phyloP scores from a whole-genome alignment of 306 rosid species.

The Leucaena leucocephala region DNA sequence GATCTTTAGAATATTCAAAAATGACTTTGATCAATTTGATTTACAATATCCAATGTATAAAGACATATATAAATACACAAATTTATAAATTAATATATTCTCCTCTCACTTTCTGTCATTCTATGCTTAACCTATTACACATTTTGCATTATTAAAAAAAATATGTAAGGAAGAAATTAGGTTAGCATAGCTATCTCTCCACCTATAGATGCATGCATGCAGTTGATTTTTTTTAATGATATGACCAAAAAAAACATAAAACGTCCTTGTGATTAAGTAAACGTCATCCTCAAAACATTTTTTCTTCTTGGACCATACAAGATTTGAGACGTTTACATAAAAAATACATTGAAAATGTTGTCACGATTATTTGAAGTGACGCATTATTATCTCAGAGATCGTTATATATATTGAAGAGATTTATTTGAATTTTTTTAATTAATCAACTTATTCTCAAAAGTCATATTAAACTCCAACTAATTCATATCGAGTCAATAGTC shows the following conservation, averaged over 20 bases:
- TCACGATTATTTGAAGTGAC: not conserved
- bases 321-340: not conserved
- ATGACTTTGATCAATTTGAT: not conserved
- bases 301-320: not conserved
- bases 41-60: too few species aligned
- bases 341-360: not conserved
- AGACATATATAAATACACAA: too few species aligned
- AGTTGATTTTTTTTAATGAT: too few species aligned
- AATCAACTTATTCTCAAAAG: too few species aligned
- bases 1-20: too few species aligned
- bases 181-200: not conserved
- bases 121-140: not conserved
- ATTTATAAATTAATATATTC: too few species aligned
- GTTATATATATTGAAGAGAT: too few species aligned
- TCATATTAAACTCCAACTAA: too few species aligned
- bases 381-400: too few species aligned
- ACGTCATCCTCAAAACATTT: not conserved
- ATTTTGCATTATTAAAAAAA: too few species aligned
- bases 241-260: not conserved
- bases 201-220: not conserved
- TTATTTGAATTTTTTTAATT: too few species aligned
- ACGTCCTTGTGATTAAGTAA: not conserved
- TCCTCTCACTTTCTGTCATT: not conserved
- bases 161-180: not conserved
- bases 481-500: too few species aligned